A percentile compares a stretch with the other conserved stretches of the same genome.
Evolutionary conservation across 768 basidiomycete genomes (phyloP).

Genomic region (Panellus pusillus): DNA sequence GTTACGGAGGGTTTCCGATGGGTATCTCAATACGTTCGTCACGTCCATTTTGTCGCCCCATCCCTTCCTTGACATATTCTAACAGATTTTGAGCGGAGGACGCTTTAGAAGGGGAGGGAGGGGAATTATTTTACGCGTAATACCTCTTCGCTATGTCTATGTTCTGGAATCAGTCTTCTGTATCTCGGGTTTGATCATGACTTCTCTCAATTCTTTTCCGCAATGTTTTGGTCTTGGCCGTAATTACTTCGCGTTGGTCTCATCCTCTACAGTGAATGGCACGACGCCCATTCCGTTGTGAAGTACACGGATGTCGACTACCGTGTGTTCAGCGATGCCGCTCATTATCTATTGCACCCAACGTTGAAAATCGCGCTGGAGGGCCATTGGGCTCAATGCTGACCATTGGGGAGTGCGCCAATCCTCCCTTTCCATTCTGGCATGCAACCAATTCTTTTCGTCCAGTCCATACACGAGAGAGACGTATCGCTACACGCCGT

Average conservation of each 20-base stretch:
- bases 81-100: constrained; percentile 37
- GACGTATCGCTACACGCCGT: constrained; percentile 96
- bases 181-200: constrained; percentile 9
- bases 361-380: constrained; percentile 50
- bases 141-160: not conserved
- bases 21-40: constrained; percentile 93
- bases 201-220: constrained; percentile 43
- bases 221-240: constrained; percentile 52
- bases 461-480: constrained; percentile 84
- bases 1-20: constrained; percentile 97
- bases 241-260: constrained; percentile 64
- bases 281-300: constrained; percentile 76
- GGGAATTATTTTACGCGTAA: not conserved
- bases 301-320: constrained; percentile 99
- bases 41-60: not conserved
- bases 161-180: not conserved
- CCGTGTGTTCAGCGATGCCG: constrained; percentile 91
- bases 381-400: constrained; percentile 49
- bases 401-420: constrained; percentile 73
- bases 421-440: constrained; percentile 8
- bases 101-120: constrained; percentile 6
- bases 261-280: constrained; percentile 88
- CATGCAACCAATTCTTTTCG: constrained; percentile 12
- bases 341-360: constrained; percentile 60
- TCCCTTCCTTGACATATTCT: not conserved